Base-by-base conservation (phyloP, 257 asterid genomes). In the Mitragyna speciosa region DNA sequence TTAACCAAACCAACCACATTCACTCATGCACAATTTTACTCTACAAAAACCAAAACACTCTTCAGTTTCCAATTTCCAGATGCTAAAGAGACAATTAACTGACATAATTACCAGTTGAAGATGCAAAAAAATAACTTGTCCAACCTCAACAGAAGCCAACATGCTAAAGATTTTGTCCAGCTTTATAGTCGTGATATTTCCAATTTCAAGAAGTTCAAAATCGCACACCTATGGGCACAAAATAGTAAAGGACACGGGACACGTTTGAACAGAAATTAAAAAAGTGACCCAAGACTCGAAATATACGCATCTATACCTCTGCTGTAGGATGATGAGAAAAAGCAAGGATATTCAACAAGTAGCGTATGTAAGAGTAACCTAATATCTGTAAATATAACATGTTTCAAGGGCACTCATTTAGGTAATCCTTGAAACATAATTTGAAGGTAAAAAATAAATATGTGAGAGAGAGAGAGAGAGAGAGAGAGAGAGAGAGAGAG, bases 401-500 rank as follows among this genome's bases (percentile, higher is more conserved):
- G n/a, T 54, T 54, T 20, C 24, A 54, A 49, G 54, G 68, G 52
- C 58, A 58, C 14, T 22, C 24, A 10, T 56, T 31, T 31, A 75
- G 56, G 15, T 75, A 56, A 74, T 24, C 67, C n/a, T 11, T 58
- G 12, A 39, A 75, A 49, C 48, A 8, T 8, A 65, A 66, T 14
- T 5, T 14, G 12, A 66, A 26, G 16, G 24, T 6, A 64, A 64
- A 64, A 20, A 19, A 19, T 17, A 70, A 7, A 31, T 22, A 17
- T n/a, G n/a, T n/a, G n/a, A n/a, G n/a, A n/a, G n/a, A n/a, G n/a
- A n/a, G n/a, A n/a, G n/a, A n/a, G n/a, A n/a, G n/a, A 31, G 48
- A 31, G 12, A 20, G 28, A 58, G 73, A 66, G 68, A 72, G 75
- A 51, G 85, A 78, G 82, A 81, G 81, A 75, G 79, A 80, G 84